A percentile compares a stretch with the other conserved stretches of the same genome.
Conservation (phyloP, 2,329 filamentous ascomycete genomes). For the Sordariomycetes sp. region DNA sequence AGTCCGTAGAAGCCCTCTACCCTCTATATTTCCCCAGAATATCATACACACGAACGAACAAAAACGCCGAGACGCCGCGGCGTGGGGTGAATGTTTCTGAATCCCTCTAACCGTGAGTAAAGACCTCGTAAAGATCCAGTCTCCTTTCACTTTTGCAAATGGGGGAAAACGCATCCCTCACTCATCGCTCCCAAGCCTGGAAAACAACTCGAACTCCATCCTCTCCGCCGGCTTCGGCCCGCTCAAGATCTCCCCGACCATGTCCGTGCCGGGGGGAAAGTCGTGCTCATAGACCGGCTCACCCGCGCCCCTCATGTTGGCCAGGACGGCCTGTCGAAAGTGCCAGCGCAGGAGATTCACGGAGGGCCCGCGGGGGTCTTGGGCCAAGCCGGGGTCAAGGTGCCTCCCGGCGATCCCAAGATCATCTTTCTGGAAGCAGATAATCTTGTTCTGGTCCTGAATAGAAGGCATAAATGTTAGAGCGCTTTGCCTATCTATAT, state of each 20-base stretch:
- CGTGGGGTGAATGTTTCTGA: too few species aligned
- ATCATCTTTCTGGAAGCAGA: conserved; percentile 12
- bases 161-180: too few species aligned
- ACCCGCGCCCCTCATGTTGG: conserved; percentile 13
- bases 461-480: too few species aligned
- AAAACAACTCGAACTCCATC: conserved; percentile 1
- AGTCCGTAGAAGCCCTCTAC: too few species aligned
- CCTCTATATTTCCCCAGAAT: too few species aligned
- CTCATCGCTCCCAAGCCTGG: not conserved
- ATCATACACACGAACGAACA: too few species aligned
- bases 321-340: conserved; percentile 14
- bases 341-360: conserved; percentile 14
- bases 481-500: not conserved
- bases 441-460: conserved; percentile 14
- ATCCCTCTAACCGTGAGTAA: too few species aligned
- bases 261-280: conserved; percentile 16
- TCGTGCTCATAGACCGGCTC: conserved; percentile 14
- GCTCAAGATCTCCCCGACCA: conserved; percentile 15
- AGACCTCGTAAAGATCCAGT: too few species aligned
- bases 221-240: conserved; percentile 1
- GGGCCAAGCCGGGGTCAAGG: conserved; percentile 8
- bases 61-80: too few species aligned
- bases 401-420: conserved; percentile 8
- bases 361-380: conserved; percentile 7
- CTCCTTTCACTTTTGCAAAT: too few species aligned